Percentiles rank a stretch among this genome's conserved stretches.
phyloP scores from a whole-genome alignment of 1,284 basidiomycete genomes.

The Abortiporus biennis region DNA sequence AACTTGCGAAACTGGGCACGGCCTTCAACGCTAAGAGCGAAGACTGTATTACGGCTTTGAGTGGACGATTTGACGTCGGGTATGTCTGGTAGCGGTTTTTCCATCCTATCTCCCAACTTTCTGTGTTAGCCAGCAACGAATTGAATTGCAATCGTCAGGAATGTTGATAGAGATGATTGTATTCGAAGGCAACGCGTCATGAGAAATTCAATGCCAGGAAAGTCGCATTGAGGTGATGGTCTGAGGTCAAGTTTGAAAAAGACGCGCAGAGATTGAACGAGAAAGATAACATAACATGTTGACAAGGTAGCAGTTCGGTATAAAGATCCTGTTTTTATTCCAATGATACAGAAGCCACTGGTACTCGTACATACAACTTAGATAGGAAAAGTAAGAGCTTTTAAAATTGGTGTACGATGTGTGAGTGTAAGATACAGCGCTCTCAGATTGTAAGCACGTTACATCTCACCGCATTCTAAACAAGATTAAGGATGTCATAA shows the following conservation, averaged over 20 bases:
- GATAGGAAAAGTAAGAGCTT: no score
- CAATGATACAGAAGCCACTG: no score
- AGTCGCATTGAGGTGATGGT: not conserved
- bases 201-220: not conserved
- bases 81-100: slow-evolving; percentile 25
- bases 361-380: no score
- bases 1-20: slow-evolving; percentile 22
- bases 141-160: not conserved
- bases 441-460: no score
- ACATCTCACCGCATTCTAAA: slow-evolving; percentile 57
- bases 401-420: no score
- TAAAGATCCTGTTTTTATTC: no score
- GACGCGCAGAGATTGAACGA: no score
- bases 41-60: slow-evolving; percentile 2
- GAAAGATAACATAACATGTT: no score
- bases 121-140: not conserved
- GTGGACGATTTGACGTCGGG: slow-evolving; percentile 10
- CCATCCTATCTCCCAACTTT: slow-evolving; percentile 10
- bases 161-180: not conserved
- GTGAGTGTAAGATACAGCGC: no score
- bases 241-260: no score
- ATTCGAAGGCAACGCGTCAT: slow-evolving; percentile 1
- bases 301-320: no score
- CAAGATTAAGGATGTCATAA: not conserved
- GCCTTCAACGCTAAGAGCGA: slow-evolving; percentile 15